Percentiles rank a stretch among this genome's conserved stretches.
Evolutionary conservation across 2,329 filamentous ascomycete species (phyloP).

Genomic region (Myriosclerotinia scirpicola): DNA sequence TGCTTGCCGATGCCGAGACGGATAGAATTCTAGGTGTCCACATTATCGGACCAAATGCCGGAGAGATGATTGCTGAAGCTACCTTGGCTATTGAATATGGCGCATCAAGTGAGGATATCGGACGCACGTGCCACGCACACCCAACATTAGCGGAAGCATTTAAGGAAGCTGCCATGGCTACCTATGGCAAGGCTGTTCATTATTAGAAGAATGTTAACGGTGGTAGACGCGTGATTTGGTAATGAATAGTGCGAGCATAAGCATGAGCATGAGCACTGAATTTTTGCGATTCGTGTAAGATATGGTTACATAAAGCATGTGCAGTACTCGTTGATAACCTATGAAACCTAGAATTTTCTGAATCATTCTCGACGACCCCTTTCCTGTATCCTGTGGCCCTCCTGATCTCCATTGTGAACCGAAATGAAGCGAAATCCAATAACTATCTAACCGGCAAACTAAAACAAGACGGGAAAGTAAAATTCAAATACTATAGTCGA

Average conservation of each 20-base stretch:
- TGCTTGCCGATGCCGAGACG: constrained; percentile 93
- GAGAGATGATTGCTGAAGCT: constrained; percentile 99
- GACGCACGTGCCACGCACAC: constrained; percentile 93
- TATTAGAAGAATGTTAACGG: constrained; percentile 57
- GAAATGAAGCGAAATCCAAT: not conserved
- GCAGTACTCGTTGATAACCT: constrained; percentile 26
- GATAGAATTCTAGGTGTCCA: constrained; percentile 94
- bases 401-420: not conserved
- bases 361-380: not conserved
- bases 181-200: constrained; percentile 93
- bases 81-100: constrained; percentile 95
- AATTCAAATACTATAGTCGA: not conserved
- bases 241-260: constrained; percentile 17
- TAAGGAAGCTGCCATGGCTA: constrained; percentile 99
- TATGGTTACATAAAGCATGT: constrained; percentile 35
- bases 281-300: constrained; percentile 38
- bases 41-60: constrained; percentile 93
- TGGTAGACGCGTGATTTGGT: constrained; percentile 13
- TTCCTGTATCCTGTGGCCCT: not conserved
- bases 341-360: constrained; percentile 13
- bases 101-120: constrained; percentile 91
- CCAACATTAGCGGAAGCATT: constrained; percentile 87
- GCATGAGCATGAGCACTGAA: constrained; percentile 19
- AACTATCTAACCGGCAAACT: not conserved
- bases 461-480: not conserved